phyloP scores from a whole-genome alignment of 345 rosid genomes.

The Lumnitzera littorea region DNA sequence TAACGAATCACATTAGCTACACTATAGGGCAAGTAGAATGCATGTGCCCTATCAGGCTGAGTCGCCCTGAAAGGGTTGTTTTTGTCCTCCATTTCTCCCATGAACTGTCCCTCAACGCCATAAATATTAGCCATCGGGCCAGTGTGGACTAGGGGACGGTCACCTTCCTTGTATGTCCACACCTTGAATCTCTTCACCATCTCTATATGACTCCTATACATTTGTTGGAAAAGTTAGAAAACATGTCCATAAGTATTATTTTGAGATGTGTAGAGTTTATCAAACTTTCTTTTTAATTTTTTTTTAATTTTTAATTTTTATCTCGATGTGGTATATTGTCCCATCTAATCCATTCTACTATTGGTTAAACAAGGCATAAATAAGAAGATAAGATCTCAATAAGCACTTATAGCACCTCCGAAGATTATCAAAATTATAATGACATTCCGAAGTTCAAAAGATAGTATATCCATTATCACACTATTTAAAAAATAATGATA shows the following conservation, averaged over 20 bases:
- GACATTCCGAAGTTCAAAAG: no score
- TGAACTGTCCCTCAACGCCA: slow-evolving; percentile 50
- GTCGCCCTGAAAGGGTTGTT: slow-evolving; percentile 26
- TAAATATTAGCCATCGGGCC: slow-evolving; percentile 48
- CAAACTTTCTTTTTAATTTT: no score
- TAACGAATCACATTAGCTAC: slow-evolving; percentile 27
- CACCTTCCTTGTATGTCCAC: slow-evolving; percentile 60
- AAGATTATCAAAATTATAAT: no score
- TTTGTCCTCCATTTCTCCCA: slow-evolving; percentile 42
- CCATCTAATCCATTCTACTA: no score
- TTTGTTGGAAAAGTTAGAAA: not conserved
- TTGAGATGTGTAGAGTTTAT: not conserved
- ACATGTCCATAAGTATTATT: not conserved
- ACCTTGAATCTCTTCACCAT: slow-evolving; percentile 51
- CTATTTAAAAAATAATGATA: no score
- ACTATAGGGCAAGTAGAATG: slow-evolving; percentile 44
- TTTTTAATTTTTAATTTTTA: no score
- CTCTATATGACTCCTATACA: slow-evolving; percentile 46
- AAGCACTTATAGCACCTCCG: not conserved
- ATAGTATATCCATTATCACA: no score
- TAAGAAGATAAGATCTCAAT: not conserved
- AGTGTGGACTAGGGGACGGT: slow-evolving; percentile 37
- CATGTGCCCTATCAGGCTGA: slow-evolving; percentile 46
- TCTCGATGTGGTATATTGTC: no score
- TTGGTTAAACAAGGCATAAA: no score